Evolutionary conservation across 2,329 filamentous ascomycete species (phyloP), one percentile per base, ranked within the genome.

Genomic region (Thelonectria rubi): DNA sequence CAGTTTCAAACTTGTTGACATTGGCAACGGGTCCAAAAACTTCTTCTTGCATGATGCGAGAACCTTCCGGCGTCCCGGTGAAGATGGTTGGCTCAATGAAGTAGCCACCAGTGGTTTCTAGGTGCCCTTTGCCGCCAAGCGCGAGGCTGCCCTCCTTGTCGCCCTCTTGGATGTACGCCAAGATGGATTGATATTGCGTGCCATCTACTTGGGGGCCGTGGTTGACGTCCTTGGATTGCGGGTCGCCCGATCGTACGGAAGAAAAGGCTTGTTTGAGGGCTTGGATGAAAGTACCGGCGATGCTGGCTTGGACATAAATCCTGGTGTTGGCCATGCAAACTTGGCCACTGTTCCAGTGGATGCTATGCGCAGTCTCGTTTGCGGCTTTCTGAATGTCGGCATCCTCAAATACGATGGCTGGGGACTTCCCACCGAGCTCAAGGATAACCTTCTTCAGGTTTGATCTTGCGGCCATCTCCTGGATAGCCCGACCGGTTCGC

Each of bases 361-460:
- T 81, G 24, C 80, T 79, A 65, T 68, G 65, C 65, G 75, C 71
- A 1, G 79, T 78, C 40, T 77, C 72, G 7, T 90, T 82, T 9
- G 87, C 88, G 1, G 67, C 65, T 3, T 59, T 55, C 2, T 69
- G 58, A 9, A 69, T 21, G 3, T 69, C 65, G 0, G 67, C 67
- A 68, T 91, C 89, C 3, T 85, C 84, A 60, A 91, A 91, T 5
- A 91, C 79, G 17, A 91, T 74, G 15, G 86, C 80, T 0, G 88
- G 88, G 1, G 83, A 86, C 74, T 91, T 91, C 48, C 89, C 89
- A n/a, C 88, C 89, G 0, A 88, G 84, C 75, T 90, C 88, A 17
- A 90, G 80, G 2, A 85, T 86, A 10, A 90, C 83, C 69, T 88
- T 88, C 77, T 90, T 90, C 69, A 88, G 74, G 63, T 85, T 86